Conservation (phyloP, 2,329 filamentous ascomycete species). For the Dactylonectria estremocensis region DNA sequence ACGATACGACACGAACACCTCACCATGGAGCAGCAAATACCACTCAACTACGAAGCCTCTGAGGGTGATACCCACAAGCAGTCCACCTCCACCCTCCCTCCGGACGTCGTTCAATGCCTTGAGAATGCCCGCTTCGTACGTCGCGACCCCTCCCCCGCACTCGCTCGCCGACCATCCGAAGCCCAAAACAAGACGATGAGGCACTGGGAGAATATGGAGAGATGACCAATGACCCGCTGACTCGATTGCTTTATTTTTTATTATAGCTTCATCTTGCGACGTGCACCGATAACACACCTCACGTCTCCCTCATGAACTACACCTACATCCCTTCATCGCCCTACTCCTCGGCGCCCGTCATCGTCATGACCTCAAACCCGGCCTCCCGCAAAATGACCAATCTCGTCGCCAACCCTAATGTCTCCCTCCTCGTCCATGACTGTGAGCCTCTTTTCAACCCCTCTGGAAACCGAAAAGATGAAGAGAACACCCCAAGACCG, state of each 20-base stretch:
- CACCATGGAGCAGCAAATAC: constrained; percentile 75
- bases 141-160: constrained; percentile 42
- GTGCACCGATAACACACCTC: constrained; percentile 84
- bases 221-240: constrained; percentile 1
- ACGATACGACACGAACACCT: constrained; percentile 7
- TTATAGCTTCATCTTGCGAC: constrained; percentile 93
- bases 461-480: background rate
- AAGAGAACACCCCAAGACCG: background rate
- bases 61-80: constrained; percentile 81
- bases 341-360: constrained; percentile 80
- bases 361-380: constrained; percentile 93
- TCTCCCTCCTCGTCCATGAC: constrained; percentile 96
- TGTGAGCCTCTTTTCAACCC: constrained; percentile 61
- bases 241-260: constrained; percentile 20
- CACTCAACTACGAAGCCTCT: constrained; percentile 82
- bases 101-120: constrained; percentile 90
- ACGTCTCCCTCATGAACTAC: constrained; percentile 99
- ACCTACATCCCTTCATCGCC: constrained; percentile 90
- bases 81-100: constrained; percentile 78
- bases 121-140: constrained; percentile 95
- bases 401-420: constrained; percentile 85
- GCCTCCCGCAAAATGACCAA: constrained; percentile 86
- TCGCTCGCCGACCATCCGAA: constrained; percentile 31
- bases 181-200: constrained; percentile 20
- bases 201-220: background rate